A percentile compares a stretch with the other conserved stretches of the same genome.
Evolutionary conservation across 2,329 filamentous ascomycete genomes (phyloP).

Genomic region (Hypoxylon sp.): DNA sequence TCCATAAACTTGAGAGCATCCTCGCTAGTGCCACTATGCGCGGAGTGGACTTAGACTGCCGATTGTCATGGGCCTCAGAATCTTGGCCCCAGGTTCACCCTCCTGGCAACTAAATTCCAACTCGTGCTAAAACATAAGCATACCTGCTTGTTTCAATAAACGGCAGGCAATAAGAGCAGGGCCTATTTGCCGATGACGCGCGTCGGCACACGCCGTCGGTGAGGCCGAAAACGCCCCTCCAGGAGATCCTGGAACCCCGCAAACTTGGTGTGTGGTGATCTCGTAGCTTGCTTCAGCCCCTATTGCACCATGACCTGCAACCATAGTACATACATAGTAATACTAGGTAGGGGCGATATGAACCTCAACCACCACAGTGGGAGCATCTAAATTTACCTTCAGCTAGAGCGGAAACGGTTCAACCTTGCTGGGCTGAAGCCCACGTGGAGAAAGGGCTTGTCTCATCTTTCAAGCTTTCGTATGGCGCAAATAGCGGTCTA

Average conservation of each 20-base stretch:
- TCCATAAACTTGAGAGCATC: neutral
- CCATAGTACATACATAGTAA: too few species aligned
- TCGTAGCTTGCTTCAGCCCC: neutral
- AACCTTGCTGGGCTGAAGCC: slow-evolving; percentile 5
- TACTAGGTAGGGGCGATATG: neutral
- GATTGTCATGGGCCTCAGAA: neutral
- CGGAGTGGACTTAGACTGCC: neutral
- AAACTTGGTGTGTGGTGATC: neutral
- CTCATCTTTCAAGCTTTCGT: slow-evolving; percentile 16
- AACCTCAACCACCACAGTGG: slow-evolving; percentile 14
- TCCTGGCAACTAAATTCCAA: neutral
- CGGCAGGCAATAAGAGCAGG: neutral
- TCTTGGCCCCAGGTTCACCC: neutral
- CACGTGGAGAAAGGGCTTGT: slow-evolving; percentile 16
- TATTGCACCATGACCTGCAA: neutral
- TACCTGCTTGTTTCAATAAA: neutral
- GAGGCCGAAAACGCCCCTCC: neutral
- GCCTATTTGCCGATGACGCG: neutral
- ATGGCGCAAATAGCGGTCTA: slow-evolving; percentile 25
- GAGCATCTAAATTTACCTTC: slow-evolving; percentile 15
- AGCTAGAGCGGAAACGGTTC: slow-evolving; percentile 11
- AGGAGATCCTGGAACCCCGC: slow-evolving; percentile 1
- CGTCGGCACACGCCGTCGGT: neutral
- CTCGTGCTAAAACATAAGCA: neutral
- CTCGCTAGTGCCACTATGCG: neutral